phyloP scores from a whole-genome alignment of 768 basidiomycete genomes.

The Suillus brevipes region DNA sequence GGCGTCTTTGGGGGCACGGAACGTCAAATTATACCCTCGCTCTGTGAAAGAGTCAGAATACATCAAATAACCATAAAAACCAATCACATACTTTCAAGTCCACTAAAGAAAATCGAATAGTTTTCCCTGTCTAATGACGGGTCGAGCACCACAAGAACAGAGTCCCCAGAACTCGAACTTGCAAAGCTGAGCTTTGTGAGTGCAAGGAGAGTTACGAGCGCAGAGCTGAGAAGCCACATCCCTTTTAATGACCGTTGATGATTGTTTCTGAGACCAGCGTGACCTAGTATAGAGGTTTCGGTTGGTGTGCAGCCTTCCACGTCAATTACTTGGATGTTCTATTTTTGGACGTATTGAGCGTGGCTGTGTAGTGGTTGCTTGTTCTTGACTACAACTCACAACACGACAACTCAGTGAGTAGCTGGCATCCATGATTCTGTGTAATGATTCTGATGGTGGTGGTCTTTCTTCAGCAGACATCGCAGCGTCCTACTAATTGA shows the following conservation, averaged over 20 bases:
- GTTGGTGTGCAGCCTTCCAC: conserved; percentile 17
- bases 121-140: conserved; percentile 59
- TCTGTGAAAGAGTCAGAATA: conserved; percentile 41
- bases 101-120: conserved; percentile 82
- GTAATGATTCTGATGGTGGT: neutral
- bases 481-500: neutral
- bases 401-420: neutral
- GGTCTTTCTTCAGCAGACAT: neutral
- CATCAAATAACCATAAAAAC: neutral
- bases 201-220: conserved; percentile 31
- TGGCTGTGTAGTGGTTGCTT: conserved; percentile 12
- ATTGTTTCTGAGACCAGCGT: neutral
- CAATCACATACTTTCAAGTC: conserved; percentile 61
- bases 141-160: conserved; percentile 85
- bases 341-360: conserved; percentile 19
- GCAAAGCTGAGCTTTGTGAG: conserved; percentile 38
- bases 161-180: conserved; percentile 78
- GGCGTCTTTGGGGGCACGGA: conserved; percentile 79
- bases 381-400: neutral
- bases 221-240: conserved; percentile 31
- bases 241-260: neutral
- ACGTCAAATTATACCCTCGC: conserved; percentile 83
- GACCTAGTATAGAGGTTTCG: neutral
- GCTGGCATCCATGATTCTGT: neutral
- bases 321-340: conserved; percentile 16